Evolutionary conservation across 768 basidiomycete species (phyloP).

Genomic region (Amanita thiersii): DNA sequence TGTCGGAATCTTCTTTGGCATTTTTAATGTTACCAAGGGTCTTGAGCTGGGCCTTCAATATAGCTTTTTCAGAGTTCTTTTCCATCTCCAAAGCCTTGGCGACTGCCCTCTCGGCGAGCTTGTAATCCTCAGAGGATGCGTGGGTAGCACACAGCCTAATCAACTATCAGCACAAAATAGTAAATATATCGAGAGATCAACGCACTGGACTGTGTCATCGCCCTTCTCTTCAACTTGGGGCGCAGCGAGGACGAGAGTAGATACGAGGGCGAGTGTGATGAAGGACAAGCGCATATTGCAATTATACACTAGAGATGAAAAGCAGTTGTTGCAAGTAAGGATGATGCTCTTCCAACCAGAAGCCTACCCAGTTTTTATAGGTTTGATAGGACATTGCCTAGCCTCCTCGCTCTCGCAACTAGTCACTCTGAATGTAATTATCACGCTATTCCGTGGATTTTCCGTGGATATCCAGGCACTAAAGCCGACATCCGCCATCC

Average conservation of each 20-base stretch:
- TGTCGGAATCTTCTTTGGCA: too few relatives aligned
- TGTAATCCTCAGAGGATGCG: neutral
- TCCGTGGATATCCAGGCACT: too few relatives aligned
- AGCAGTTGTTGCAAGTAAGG: too few relatives aligned
- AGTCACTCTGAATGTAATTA: too few relatives aligned
- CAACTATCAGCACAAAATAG: neutral
- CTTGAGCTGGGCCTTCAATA: neutral
- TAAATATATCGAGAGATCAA: neutral
- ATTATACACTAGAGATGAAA: too few relatives aligned
- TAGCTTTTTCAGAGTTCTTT: neutral
- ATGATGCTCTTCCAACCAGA: too few relatives aligned
- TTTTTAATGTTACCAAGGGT: too few relatives aligned
- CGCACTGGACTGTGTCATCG: neutral
- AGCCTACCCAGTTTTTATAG: too few relatives aligned
- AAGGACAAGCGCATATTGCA: neutral
- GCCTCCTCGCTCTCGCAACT: too few relatives aligned
- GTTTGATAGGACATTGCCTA: too few relatives aligned
- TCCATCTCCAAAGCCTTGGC: neutral
- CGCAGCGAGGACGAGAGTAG: neutral
- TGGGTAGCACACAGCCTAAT: neutral
- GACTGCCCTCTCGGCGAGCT: neutral
- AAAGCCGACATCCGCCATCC: too few relatives aligned
- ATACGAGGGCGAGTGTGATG: neutral
- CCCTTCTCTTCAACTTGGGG: neutral
- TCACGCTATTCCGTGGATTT: too few relatives aligned